phyloP scores from a whole-genome alignment of 768 basidiomycete genomes.

The Pisolithus microcarpus region DNA sequence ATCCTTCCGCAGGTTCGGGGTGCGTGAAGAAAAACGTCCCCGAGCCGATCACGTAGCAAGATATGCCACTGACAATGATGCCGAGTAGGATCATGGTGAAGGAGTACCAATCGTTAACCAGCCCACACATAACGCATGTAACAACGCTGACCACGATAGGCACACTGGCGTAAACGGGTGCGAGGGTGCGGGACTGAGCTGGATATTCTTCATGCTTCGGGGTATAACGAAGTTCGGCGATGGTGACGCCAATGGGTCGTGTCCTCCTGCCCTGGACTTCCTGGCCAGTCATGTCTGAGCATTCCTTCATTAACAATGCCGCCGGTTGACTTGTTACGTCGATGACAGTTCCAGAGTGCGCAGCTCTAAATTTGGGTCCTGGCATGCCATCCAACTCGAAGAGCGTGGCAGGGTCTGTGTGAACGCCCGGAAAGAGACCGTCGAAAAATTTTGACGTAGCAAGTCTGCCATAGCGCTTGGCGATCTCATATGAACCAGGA shows the following conservation, averaged over 20 bases:
- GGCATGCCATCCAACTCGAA: slow-evolving; percentile 16
- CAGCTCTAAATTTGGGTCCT: slow-evolving; percentile 16
- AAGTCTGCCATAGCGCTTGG: slow-evolving; percentile 23
- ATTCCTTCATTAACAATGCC: slow-evolving; percentile 11
- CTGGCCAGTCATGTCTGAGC: not conserved
- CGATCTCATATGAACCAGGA: slow-evolving; percentile 26
- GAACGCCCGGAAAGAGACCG: slow-evolving; percentile 20
- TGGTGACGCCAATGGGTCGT: slow-evolving; percentile 8
- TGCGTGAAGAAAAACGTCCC: slow-evolving; percentile 6
- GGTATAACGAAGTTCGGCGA: slow-evolving; percentile 9
- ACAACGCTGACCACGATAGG: slow-evolving; percentile 12
- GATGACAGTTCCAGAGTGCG: slow-evolving; percentile 15
- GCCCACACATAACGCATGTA: slow-evolving; percentile 8
- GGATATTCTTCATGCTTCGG: not conserved
- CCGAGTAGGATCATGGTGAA: slow-evolving; percentile 25
- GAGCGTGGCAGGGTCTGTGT: slow-evolving; percentile 14
- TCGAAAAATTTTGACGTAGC: slow-evolving; percentile 21
- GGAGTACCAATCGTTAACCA: slow-evolving; percentile 22
- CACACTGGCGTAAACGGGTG: slow-evolving; percentile 6
- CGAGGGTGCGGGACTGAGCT: not conserved
- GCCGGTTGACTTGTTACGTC: slow-evolving; percentile 16
- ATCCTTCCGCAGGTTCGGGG: slow-evolving; percentile 1
- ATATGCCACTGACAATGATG: slow-evolving; percentile 24
- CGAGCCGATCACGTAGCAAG: slow-evolving; percentile 21
- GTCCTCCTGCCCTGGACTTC: slow-evolving; percentile 6